Percentiles rank a stretch among this genome's conserved stretches.
Evolutionary conservation across 306 rosid species (phyloP).

Genomic region (Lupinus albus): DNA sequence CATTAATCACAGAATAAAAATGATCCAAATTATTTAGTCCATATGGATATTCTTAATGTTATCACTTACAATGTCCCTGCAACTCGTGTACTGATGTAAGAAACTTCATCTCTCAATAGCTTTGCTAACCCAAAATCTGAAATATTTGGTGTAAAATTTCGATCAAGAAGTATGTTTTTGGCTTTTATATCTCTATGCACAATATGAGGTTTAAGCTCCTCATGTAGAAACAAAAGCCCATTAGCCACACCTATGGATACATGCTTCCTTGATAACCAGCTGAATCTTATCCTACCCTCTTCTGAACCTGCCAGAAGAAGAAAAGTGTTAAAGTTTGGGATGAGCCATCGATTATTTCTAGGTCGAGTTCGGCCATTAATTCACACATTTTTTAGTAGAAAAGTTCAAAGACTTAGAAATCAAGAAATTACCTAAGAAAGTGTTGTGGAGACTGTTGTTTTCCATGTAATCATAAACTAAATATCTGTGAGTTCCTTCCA

Average conservation of each 20-base stretch:
- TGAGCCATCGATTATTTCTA: neutral
- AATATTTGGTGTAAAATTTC: constrained; percentile 62
- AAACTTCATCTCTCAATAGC: constrained; percentile 59
- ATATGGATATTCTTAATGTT: neutral
- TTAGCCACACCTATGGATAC: constrained; percentile 75
- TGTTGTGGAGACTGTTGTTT: constrained; percentile 71
- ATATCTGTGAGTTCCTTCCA: constrained; percentile 73
- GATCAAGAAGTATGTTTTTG: constrained; percentile 82
- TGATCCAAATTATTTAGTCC: neutral
- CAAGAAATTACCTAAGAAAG: constrained; percentile 60
- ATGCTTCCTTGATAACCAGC: constrained; percentile 64
- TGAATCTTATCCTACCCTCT: constrained; percentile 62
- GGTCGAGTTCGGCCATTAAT: neutral
- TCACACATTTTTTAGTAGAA: neutral
- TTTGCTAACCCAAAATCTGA: constrained; percentile 87
- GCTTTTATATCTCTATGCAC: constrained; percentile 90
- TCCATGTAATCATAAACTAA: constrained; percentile 90
- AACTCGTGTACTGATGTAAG: constrained; percentile 83
- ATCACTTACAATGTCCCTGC: constrained; percentile 92
- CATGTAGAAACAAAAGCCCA: constrained; percentile 77
- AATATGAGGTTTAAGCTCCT: constrained; percentile 68
- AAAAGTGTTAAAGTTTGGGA: too few relatives aligned
- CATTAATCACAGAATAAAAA: constrained; percentile 21
- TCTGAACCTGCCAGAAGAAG: constrained; percentile 53
- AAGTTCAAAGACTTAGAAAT: neutral